Evolutionary conservation across 2,329 filamentous ascomycete genomes (phyloP).

Genomic region (Aspergillus quadrilineatus): DNA sequence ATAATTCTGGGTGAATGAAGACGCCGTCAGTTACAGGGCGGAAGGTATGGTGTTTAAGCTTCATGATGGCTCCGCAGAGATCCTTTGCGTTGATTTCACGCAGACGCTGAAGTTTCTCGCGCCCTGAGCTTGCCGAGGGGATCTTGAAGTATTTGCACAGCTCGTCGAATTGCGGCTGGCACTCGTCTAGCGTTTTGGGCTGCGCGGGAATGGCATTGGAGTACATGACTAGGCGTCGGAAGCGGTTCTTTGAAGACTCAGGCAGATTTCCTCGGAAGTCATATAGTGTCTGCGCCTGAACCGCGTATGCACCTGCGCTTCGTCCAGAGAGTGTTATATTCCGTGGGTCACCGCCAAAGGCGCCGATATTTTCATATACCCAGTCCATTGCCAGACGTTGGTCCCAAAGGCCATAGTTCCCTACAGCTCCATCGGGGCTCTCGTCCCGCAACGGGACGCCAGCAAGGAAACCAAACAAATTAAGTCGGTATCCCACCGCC

Average conservation of each 20-base stretch:
- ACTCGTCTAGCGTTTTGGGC: constrained; percentile 40
- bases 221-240: constrained; percentile 44
- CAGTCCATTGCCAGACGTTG: constrained; percentile 53
- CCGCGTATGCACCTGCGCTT: constrained; percentile 47
- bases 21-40: constrained; percentile 45
- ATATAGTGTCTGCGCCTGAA: constrained; percentile 36
- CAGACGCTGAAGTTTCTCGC: constrained; percentile 35
- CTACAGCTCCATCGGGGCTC: constrained; percentile 24
- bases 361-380: constrained; percentile 49
- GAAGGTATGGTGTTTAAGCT: constrained; percentile 49
- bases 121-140: constrained; percentile 17
- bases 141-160: constrained; percentile 39
- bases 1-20: constrained; percentile 43
- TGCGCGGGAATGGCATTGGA: constrained; percentile 50
- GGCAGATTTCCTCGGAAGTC: constrained; percentile 33
- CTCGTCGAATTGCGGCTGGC: constrained; percentile 46
- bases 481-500: constrained; percentile 51
- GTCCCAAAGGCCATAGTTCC: constrained; percentile 50
- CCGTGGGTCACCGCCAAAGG: constrained; percentile 48
- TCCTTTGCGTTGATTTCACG: constrained; percentile 33
- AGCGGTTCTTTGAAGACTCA: constrained; percentile 31
- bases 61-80: constrained; percentile 36
- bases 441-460: constrained; percentile 25
- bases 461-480: constrained; percentile 52
- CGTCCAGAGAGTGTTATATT: constrained; percentile 49